Base-by-base conservation (phyloP, 306 rosid genomes). In the Quercus engelmannii region DNA sequence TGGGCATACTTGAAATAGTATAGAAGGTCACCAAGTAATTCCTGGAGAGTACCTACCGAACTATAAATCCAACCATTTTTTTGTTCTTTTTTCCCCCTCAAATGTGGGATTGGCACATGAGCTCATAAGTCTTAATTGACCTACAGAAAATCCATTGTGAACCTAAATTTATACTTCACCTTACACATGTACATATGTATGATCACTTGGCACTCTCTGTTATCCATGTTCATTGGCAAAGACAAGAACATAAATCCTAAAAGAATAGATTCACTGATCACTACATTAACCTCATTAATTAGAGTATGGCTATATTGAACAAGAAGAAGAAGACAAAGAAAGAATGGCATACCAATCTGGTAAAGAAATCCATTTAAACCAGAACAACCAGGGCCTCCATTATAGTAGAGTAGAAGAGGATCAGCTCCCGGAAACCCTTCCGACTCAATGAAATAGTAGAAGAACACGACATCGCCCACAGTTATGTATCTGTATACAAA, bases 371-470 rank as follows among this genome's bases (percentile, higher is more conserved):
- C 81, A 11, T 78, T 78, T 23, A 78, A 11, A 25, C 81, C 81
- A 1, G 76, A 69, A 26, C 81, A 78, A 8, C 81, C 81, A 55
- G 81, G 81, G 25, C 81, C 81, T 4, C 81, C 81, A 68, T 78
- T 78, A 17, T 31, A 15, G 75, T 77, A 77, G 51, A 78, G 81
- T 4, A 78, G 49, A 41, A 78, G 26, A 55, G 81, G 81, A 15
- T 78, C 81, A 33, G 69, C 57, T 38, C 30, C 69, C 1, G 81
- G 81, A 26, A 55, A 69, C 57, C 75, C 69, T 69, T 78, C 25
- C 4, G 81, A 78, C 57, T 21, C 81, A 4, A 56, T 75, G 30
- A 78, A 78, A 63, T 78, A 78, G 68, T 69, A 78, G 81, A 78
- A 78, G 75, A 68, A 78, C 49, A 56, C 76, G 8, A 78, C 62